phyloP scores from a whole-genome alignment of 1,284 basidiomycete genomes.

The Apiotrichum montevideense region DNA sequence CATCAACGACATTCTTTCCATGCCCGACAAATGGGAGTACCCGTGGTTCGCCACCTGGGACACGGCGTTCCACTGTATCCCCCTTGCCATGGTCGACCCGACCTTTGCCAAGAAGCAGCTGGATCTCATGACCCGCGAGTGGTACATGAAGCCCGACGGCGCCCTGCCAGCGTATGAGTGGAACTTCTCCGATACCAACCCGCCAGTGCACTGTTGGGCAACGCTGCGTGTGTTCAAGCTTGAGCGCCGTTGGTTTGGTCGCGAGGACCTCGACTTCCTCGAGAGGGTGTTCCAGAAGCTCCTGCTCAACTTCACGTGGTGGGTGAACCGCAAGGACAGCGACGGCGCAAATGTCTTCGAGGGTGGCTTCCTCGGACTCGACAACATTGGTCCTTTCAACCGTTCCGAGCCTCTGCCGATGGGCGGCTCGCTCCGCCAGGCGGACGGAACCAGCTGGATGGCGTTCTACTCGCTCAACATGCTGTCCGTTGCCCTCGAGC shows the following conservation, averaged over 20 bases:
- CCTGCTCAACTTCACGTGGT: slow-evolving; percentile 95
- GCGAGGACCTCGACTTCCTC: slow-evolving; percentile 84
- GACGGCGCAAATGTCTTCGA: slow-evolving; percentile 95
- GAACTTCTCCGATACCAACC: slow-evolving; percentile 72
- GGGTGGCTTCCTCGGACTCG: slow-evolving; percentile 93
- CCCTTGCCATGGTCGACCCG: slow-evolving; percentile 90
- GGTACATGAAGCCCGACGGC: slow-evolving; percentile 97
- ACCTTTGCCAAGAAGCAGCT: slow-evolving; percentile 96
- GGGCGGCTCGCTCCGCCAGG: slow-evolving; percentile 84
- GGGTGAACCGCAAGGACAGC: slow-evolving; percentile 96
- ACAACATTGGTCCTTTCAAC: slow-evolving; percentile 98
- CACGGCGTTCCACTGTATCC: slow-evolving; percentile 97
- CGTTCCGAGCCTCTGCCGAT: slow-evolving; percentile 94
- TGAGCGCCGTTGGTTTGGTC: slow-evolving; percentile 86
- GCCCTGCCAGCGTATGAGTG: slow-evolving; percentile 98
- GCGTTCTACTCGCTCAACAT: slow-evolving; percentile 85
- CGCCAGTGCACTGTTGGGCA: slow-evolving; percentile 96
- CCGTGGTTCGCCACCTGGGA: slow-evolving; percentile 94
- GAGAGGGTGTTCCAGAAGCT: slow-evolving; percentile 95
- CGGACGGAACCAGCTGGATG: slow-evolving; percentile 99
- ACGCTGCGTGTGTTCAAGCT: slow-evolving; percentile 98
- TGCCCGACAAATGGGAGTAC: slow-evolving; percentile 99
- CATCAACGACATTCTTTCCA: slow-evolving; percentile 90
- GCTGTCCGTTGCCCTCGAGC: slow-evolving; percentile 92
- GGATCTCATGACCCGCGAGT: slow-evolving; percentile 90